These are phyloP conservation scores for Licmophora abbreviata DNA, from an alignment of 108 stramenopile genomes.

Conservation along the genomic window DNA sequence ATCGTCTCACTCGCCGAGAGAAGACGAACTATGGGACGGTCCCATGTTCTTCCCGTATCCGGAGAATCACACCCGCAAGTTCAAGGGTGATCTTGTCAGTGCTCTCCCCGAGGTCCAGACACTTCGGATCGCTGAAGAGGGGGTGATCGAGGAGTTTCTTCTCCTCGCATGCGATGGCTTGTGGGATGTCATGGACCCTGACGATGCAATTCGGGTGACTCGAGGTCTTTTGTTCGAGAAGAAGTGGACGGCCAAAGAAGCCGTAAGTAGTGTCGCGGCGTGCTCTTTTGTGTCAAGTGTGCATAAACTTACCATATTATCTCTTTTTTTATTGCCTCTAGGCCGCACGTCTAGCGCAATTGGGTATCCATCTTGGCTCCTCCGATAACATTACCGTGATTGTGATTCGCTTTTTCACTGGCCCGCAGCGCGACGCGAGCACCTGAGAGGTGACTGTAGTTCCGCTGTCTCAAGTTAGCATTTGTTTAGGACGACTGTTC, in stretches of 20 bases:
- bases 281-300: too few species aligned
- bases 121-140: constrained; percentile 37
- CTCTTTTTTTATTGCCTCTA: background rate
- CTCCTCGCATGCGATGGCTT: constrained; percentile 77
- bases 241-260: constrained; percentile 52
- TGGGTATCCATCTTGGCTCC: constrained; percentile 74
- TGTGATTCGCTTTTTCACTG: constrained; percentile 44
- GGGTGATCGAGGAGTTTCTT: constrained; percentile 52
- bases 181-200: constrained; percentile 69
- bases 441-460: too few species aligned
- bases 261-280: constrained; percentile 24
- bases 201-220: constrained; percentile 58
- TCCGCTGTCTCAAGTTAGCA: too few species aligned
- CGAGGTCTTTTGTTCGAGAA: constrained; percentile 61
- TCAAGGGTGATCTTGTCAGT: constrained; percentile 70
- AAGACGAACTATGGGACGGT: constrained; percentile 37
- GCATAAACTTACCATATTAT: background rate
- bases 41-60: constrained; percentile 59
- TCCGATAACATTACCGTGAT: constrained; percentile 83
- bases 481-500: too few species aligned
- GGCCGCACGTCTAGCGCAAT: constrained; percentile 73
- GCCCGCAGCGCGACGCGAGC: too few species aligned
- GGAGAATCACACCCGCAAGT: constrained; percentile 47
- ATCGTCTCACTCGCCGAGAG: background rate
- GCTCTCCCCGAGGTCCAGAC: constrained; percentile 48